Evolutionary conservation across 2,329 filamentous ascomycete species (phyloP), one percentile per base, ranked within the genome.

Genomic region (Talaromyces sp.): DNA sequence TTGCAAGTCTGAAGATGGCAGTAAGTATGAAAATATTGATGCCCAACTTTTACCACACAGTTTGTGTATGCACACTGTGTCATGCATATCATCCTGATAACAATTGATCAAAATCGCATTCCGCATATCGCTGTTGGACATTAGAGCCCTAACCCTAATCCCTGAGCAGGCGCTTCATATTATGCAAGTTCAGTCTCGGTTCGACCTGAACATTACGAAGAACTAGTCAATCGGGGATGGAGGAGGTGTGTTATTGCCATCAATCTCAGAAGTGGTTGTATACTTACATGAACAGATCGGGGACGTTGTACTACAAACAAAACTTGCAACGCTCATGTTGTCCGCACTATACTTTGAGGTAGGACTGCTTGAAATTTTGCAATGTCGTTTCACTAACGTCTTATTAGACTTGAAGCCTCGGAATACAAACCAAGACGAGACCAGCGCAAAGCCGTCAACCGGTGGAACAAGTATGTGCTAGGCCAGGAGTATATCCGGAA

Each of bases 281-380:
- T 34, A 53, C 54, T 65, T 43, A 65, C 40, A 29, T 25, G 13
- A 15, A 61, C 59, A 82, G 81, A 69, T 83, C 81, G 45, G 81
- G 81, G 1, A 79, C 76, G 11, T 73, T 82, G 56, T 83, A 82
- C 71, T 83, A 83, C 70, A 83, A 82, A 70, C 81, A 79, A 68
- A 82, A 83, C 76, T 88, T 92, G 72, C 85, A 85, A 66, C 84
- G 88, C 65, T 91, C 92, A 68, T 99, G 95, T 73, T 99, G 95
- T 76, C 93, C 93, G 53, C 93, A 97, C 74, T 98, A 83, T 69
- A 83, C 81, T 13, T 75, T 83, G 68, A 79, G 81, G 79, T 81
- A 66, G 29, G 68, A 64, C 45, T 6, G 5, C 36, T 19, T 22
- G 19, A 15, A 25, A 22, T 15, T 3, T 36, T 51, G 29, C 31